phyloP scores from a whole-genome alignment of 1,284 basidiomycete genomes.

The Coniophora puteana region DNA sequence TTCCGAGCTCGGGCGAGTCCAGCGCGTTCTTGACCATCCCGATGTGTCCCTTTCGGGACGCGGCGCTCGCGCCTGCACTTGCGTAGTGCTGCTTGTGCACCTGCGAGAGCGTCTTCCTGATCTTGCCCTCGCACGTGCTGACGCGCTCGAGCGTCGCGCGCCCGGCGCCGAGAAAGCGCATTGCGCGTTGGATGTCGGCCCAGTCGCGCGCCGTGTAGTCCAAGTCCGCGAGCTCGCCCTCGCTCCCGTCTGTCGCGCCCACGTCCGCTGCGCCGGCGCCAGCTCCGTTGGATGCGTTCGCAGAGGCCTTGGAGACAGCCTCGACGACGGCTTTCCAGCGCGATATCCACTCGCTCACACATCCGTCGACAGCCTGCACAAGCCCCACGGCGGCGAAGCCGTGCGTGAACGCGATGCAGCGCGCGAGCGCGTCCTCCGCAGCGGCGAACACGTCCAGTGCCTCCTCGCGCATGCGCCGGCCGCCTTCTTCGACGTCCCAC shows the following conservation, averaged over 20 bases:
- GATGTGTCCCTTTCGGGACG: too few species aligned
- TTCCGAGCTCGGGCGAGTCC: constrained; percentile 75
- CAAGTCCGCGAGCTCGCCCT: constrained; percentile 66
- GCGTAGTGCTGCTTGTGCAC: too few species aligned
- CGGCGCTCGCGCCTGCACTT: constrained; percentile 53
- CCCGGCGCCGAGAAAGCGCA: constrained; percentile 81
- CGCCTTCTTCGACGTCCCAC: constrained; percentile 51
- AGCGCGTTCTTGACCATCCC: constrained; percentile 74
- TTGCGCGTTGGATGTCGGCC: constrained; percentile 75
- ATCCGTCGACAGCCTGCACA: constrained; percentile 68
- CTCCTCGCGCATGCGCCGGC: constrained; percentile 68
- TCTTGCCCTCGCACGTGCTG: constrained; percentile 61
- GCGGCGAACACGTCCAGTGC: constrained; percentile 68
- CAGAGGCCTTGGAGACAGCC: constrained; percentile 39
- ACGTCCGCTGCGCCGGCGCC: constrained; percentile 13
- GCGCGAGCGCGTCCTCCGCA: constrained; percentile 76
- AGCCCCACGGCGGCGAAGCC: constrained; percentile 79
- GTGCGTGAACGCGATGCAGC: constrained; percentile 80
- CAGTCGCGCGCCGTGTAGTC: constrained; percentile 89
- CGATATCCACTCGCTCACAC: too few species aligned
- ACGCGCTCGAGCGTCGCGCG: constrained; percentile 69
- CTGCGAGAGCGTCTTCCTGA: constrained; percentile 56
- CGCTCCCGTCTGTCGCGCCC: constrained; percentile 35
- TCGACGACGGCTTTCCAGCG: constrained; percentile 68
- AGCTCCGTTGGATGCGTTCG: constrained; percentile 18